phyloP scores from a whole-genome alignment of 1,284 basidiomycete species.

The Schizopora paradoxa region DNA sequence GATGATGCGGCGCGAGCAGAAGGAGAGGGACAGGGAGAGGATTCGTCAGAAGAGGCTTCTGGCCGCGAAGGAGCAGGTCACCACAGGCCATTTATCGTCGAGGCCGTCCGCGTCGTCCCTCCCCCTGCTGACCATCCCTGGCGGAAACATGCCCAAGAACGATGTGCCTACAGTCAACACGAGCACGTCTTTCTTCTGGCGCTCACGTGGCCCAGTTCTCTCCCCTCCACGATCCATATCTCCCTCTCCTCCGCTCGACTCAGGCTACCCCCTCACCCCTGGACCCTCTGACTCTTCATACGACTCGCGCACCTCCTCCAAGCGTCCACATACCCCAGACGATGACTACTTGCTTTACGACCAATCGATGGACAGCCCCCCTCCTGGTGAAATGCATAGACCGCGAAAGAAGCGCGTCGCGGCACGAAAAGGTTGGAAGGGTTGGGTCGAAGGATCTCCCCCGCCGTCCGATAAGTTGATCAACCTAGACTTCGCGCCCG shows the following conservation, averaged over 20 bases:
- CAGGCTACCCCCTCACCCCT: constrained; percentile 62
- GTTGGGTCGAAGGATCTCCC: constrained; percentile 78
- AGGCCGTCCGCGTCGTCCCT: not conserved
- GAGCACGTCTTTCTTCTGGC: constrained; percentile 50
- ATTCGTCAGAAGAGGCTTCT: constrained; percentile 25
- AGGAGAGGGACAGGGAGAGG: constrained; percentile 41
- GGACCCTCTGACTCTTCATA: constrained; percentile 65
- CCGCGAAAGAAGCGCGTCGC: constrained; percentile 63
- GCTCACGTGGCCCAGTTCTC: constrained; percentile 62
- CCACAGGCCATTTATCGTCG: not conserved
- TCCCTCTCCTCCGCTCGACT: constrained; percentile 66
- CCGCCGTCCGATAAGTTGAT: constrained; percentile 74
- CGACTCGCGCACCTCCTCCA: constrained; percentile 71
- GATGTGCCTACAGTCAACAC: constrained; percentile 26
- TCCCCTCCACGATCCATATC: constrained; percentile 59
- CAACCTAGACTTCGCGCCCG: constrained; percentile 62
- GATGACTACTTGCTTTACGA: constrained; percentile 35
- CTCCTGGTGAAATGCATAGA: constrained; percentile 24
- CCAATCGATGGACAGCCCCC: constrained; percentile 25
- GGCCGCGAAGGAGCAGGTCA: constrained; percentile 26
- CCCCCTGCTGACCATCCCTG: constrained; percentile 2
- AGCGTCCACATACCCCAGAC: constrained; percentile 65
- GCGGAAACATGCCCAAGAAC: not conserved
- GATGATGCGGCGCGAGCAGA: constrained; percentile 48
- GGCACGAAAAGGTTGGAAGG: constrained; percentile 78